Conservation (phyloP, 495 filamentous ascomycete species). For the Corynascus novoguineensis region DNA sequence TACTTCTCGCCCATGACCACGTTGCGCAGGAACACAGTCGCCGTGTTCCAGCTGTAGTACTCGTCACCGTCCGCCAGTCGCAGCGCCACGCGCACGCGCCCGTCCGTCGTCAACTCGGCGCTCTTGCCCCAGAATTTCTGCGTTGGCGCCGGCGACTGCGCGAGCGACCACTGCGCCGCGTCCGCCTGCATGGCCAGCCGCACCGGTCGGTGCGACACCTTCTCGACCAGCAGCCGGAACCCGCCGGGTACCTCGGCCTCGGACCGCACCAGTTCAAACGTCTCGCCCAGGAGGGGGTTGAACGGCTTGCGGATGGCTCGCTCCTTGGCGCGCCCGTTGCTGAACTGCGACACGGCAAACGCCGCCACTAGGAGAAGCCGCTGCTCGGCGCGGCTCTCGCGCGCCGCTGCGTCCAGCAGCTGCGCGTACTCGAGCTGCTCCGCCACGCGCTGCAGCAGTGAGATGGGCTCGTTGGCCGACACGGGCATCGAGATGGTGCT, state of each 20-base stretch:
- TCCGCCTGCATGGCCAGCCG: constrained; percentile 92
- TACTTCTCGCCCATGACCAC: constrained; percentile 98
- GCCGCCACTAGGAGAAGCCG: constrained; percentile 79
- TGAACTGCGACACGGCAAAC: constrained; percentile 82
- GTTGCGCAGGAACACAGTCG: constrained; percentile 87
- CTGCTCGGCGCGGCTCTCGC: constrained; percentile 52
- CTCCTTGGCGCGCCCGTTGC: constrained; percentile 73
- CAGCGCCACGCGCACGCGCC: constrained; percentile 68
- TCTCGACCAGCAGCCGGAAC: constrained; percentile 87
- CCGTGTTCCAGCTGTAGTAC: constrained; percentile 73
- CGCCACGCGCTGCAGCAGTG: constrained; percentile 76
- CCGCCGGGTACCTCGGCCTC: constrained; percentile 62
- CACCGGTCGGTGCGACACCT: constrained; percentile 87
- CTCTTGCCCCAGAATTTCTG: constrained; percentile 99
- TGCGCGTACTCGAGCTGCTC: constrained; percentile 86
- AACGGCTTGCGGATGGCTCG: constrained; percentile 95
- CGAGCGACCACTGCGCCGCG: constrained; percentile 70
- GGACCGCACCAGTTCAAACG: constrained; percentile 85
- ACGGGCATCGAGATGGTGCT: constrained; percentile 97
- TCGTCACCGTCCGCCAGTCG: constrained; percentile 61
- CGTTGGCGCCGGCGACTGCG: constrained; percentile 77
- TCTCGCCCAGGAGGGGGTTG: constrained; percentile 96
- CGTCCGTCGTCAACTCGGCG: constrained; percentile 86
- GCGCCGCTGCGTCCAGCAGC: constrained; percentile 72
- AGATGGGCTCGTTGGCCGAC: constrained; percentile 89